Base-by-base conservation (phyloP, 768 basidiomycete species). In the Calocera viscosa region DNA sequence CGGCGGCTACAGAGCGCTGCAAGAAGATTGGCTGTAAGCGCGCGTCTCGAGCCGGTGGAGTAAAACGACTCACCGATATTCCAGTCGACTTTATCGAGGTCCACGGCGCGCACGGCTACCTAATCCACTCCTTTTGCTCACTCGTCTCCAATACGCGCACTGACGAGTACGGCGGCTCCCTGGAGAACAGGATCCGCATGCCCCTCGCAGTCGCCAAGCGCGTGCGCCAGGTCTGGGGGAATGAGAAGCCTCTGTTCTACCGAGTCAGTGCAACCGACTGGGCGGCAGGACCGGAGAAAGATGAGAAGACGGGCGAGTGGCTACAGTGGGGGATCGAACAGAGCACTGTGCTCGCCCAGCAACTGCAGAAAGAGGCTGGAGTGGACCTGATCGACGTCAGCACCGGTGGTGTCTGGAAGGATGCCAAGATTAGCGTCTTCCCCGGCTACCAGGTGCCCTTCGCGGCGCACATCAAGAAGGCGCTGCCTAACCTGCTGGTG, bases 291-390 rank as follows among this genome's bases (percentile, higher is more conserved):
- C 83, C 84, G 0, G 88, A 84, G 76, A 81, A 78, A 73, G 82
- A 77, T 76, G 80, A 82, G 16, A 78, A 73, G 10, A 73, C 83
- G 22, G 85, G 82, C 19, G 74, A 76, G 66, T 90, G 83, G 83
- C 80, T 78, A 67, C 81, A 84, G 64, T 90, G 89, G 88, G 90
- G 90, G 10, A 78, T 90, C 64, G 86, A 90, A 72, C 91, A 93
- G 75, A 88, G 82, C 73, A 85, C 79, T 33, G 71, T 85, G 34
- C 79, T 86, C 33, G 79, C 80, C 1, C 80, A 80, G 17, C 80
- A 83, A 72, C 73, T 91, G 71, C 74, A 82, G 70, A 30, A 60
- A 22, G 78, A 83, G 65, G 69, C 84, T 2, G 88, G 86, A 8
- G 80, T 91, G 14, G 91, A 92, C 72, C 77, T 94, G n/a, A 74